Evolutionary conservation across 2,329 filamentous ascomycete genomes (phyloP).

Genomic region (Ilyonectria destructans): DNA sequence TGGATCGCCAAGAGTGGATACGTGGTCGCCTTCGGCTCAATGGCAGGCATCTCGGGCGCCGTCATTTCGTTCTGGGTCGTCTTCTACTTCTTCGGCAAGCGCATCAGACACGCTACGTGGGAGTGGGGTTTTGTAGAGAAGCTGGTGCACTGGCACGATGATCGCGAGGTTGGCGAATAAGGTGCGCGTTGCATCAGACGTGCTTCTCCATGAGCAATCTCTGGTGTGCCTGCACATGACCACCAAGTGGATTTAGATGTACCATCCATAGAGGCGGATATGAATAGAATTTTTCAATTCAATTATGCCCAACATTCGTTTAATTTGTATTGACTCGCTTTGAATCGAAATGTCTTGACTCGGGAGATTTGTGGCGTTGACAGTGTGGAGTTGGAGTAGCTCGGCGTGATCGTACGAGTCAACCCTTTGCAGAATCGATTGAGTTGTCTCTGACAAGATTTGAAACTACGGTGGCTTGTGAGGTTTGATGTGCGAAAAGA

Average conservation of each 20-base stretch:
- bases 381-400: too few species aligned
- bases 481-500: too few species aligned
- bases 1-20: slow-evolving; percentile 67
- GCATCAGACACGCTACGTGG: slow-evolving; percentile 42
- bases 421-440: too few species aligned
- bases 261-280: neutral
- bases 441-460: too few species aligned
- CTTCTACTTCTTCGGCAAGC: slow-evolving; percentile 66
- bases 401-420: too few species aligned
- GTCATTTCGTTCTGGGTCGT: slow-evolving; percentile 65
- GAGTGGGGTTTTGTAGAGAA: slow-evolving; percentile 33
- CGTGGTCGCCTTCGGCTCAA: slow-evolving; percentile 64
- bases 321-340: neutral
- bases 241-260: neutral
- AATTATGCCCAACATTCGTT: neutral
- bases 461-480: too few species aligned
- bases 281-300: neutral
- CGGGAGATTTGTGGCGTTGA: neutral
- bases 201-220: neutral
- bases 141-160: slow-evolving; percentile 33
- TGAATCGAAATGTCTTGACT: neutral
- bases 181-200: neutral
- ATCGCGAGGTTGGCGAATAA: slow-evolving; percentile 40
- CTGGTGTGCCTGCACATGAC: neutral
- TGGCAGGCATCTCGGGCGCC: slow-evolving; percentile 66